These are phyloP conservation scores for Extremus antarcticus DNA, from an alignment of 495 filamentous ascomycete genomes.

Conservation along the genomic window DNA sequence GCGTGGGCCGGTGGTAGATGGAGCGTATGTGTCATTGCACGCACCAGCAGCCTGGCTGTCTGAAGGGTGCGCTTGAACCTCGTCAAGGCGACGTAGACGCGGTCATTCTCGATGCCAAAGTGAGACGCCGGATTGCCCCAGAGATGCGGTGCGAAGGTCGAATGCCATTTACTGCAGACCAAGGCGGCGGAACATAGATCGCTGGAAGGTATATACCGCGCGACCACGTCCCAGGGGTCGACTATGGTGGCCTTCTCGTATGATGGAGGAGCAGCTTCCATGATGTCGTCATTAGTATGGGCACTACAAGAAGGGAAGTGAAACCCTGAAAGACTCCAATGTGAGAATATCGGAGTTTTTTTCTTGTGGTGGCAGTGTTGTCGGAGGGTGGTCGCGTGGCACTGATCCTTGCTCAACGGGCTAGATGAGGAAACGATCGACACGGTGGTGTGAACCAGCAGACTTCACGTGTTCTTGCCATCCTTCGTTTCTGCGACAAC, in stretches of 20 bases:
- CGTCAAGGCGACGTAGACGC: constrained; percentile 56
- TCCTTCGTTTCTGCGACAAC: too few relatives aligned
- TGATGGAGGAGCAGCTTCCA: constrained; percentile 47
- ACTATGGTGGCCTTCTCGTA: constrained; percentile 48
- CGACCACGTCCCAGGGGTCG: constrained; percentile 52
- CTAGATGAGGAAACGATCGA: too few relatives aligned
- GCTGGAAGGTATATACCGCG: constrained; percentile 46
- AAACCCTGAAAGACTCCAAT: too few relatives aligned
- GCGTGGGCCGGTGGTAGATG: constrained; percentile 57
- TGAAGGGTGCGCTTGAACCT: constrained; percentile 50
- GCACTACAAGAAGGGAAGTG: too few relatives aligned
- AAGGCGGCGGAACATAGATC: constrained; percentile 50
- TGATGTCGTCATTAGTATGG: constrained; percentile 6
- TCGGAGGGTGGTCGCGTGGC: too few relatives aligned
- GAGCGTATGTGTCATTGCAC: constrained; percentile 51
- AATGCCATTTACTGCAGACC: constrained; percentile 49
- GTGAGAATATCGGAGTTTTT: too few relatives aligned
- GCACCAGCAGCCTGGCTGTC: constrained; percentile 42
- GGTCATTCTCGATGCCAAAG: constrained; percentile 53
- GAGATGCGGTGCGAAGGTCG: constrained; percentile 48
- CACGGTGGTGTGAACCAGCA: too few relatives aligned
- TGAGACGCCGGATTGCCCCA: constrained; percentile 59
- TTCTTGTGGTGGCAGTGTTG: too few relatives aligned
- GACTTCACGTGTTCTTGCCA: too few relatives aligned
- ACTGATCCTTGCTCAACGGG: too few relatives aligned